A percentile compares a stretch with the other conserved stretches of the same genome.
Evolutionary conservation across 2,329 filamentous ascomycete species (phyloP).

Genomic region (Cladosporium austrohemisphaericum): DNA sequence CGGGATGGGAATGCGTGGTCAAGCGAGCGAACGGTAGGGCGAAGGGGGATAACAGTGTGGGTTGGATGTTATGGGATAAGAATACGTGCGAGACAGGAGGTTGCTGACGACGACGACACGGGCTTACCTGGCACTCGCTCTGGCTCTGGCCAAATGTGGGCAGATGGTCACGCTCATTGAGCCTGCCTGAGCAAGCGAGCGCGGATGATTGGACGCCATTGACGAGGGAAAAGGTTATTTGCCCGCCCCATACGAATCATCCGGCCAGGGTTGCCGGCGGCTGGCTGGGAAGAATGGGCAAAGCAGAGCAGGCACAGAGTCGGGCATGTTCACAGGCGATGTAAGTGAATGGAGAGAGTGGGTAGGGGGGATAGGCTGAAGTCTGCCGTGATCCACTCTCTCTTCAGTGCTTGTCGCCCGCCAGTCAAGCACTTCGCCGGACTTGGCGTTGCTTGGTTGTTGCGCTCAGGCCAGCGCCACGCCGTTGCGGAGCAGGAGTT

Average conservation of each 20-base stretch:
- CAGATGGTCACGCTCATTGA: slow-evolving; percentile 8
- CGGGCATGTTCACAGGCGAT: background rate
- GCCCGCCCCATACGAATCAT: background rate
- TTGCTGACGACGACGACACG: slow-evolving; percentile 2
- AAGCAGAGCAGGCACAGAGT: background rate
- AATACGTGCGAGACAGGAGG: background rate
- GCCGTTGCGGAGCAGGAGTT: background rate
- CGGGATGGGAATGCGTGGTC: background rate
- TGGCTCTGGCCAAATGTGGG: background rate
- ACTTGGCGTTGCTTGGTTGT: slow-evolving; percentile 4
- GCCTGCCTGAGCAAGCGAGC: slow-evolving; percentile 8
- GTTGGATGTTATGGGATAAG: background rate
- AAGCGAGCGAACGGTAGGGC: slow-evolving; percentile 1
- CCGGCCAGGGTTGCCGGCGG: background rate
- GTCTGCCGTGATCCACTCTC: slow-evolving; percentile 14
- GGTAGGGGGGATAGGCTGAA: background rate
- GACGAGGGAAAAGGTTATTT: slow-evolving; percentile 6
- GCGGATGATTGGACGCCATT: slow-evolving; percentile 10
- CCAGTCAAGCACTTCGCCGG: background rate
- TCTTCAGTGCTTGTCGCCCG: slow-evolving; percentile 1
- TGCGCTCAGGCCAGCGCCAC: background rate
- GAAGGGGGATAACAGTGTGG: background rate
- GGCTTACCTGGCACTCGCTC: slow-evolving; percentile 6
- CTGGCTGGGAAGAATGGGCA: background rate
- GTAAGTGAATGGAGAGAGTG: background rate